Base-by-base conservation (phyloP, 164 flowering plant species). In the Santalum album region DNA sequence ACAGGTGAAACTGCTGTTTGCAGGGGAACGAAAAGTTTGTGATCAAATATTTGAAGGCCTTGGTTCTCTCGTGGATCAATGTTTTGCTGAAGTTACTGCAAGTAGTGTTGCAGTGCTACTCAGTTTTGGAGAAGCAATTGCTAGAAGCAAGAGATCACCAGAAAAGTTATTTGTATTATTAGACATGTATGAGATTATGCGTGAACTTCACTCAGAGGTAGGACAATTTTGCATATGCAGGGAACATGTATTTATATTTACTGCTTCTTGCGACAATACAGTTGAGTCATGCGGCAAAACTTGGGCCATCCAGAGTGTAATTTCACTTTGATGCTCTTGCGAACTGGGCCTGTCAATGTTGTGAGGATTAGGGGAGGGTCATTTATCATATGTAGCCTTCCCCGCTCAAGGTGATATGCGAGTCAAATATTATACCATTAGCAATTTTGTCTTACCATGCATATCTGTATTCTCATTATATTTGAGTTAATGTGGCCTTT, bases 101-200 rank as follows among this genome's bases (percentile, higher is more conserved):
- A 65, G 42, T 34, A 46, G 54, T 15, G 59, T 60, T 60, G 51
- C 69, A 49, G 38, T 50, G 19, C 49, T 69, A 35, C 42, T 60
- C 18, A 60, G 54, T 32, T 64, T 69, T 23, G 65, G 63, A 21
- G 69, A 64, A 10, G 72, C 62, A 1, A 49, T 69, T 52, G 51
- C 59, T 26, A 36, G 51, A 15, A 51, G 63, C n/a, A 26, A 38
- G 20, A 39, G 65, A 12, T 57, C 69, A 12, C 56, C 68, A 5
- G 69, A 69, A 36, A 64, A 64, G 56, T 26, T 69, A 20, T 69
- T 69, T 24, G 40, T 55, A 36, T 42, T 69, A 1, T 59, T 69
- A 25, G 72, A 64, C 36, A 52, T 69, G 58, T 52, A 69, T 22
- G 65, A 69, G 36, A 50, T 50, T 18, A 25, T 50, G 53, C 35